A percentile compares a stretch with the other conserved stretches of the same genome.
Conservation (phyloP, 2,329 filamentous ascomycete genomes). For the Mycogone perniciosa region DNA sequence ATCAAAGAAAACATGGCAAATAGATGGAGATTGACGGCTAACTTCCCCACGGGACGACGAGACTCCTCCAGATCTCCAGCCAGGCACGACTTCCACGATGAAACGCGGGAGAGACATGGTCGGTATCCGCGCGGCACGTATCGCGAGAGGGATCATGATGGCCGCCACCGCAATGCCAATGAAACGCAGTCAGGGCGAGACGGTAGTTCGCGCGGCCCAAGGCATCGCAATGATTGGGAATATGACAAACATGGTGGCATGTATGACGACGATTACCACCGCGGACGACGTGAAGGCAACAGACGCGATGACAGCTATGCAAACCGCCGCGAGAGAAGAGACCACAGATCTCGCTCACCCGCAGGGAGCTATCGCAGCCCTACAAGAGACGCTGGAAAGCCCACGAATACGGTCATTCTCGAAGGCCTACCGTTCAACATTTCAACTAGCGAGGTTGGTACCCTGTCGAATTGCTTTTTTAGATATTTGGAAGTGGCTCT, state of each 20-base stretch:
- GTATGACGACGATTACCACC: conserved; percentile 32
- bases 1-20: conserved; percentile 14
- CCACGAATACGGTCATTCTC: conserved; percentile 48
- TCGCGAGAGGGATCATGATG: conserved; percentile 19
- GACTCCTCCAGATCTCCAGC: conserved; percentile 39
- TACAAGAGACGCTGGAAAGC: conserved; percentile 33
- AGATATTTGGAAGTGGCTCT: too few relatives aligned
- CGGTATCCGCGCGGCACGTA: conserved; percentile 21
- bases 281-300: conserved; percentile 18
- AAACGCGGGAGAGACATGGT: conserved; percentile 24
- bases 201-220: conserved; percentile 20
- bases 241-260: conserved; percentile 31
- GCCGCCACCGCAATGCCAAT: conserved; percentile 23
- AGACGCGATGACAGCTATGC: conserved; percentile 15
- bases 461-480: conserved; percentile 12
- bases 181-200: conserved; percentile 20
- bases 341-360: conserved; percentile 22
- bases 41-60: conserved; percentile 39
- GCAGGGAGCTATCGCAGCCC: conserved; percentile 25
- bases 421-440: conserved; percentile 46
- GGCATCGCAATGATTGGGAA: conserved; percentile 20
- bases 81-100: conserved; percentile 33
- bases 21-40: conserved; percentile 34
- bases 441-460: conserved; percentile 46
- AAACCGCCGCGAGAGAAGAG: conserved; percentile 13